Evolutionary conservation across 2,329 filamentous ascomycete species (phyloP), one percentile per base, ranked within the genome.

Genomic region (Arthrinium phaeospermum): DNA sequence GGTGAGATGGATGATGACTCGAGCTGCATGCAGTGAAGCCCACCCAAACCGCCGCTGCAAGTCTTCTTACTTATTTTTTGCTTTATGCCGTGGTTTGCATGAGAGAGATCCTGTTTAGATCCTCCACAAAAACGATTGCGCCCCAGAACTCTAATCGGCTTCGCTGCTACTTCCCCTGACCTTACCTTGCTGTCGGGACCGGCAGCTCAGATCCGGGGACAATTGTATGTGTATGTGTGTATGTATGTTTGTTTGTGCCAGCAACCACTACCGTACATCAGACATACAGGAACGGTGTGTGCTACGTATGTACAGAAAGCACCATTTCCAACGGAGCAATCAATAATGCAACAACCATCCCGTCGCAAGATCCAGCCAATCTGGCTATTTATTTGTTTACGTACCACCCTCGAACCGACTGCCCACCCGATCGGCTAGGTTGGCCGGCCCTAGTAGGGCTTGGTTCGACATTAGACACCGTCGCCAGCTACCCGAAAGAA

Each of bases 1-100:
- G 22, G 46, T 22, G 46, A 41, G 27, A 30, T 30, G 27, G 27
- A 30, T 30, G 27, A n/a, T 61, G 53, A 61, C 53, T 61, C 53
- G 53, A 61, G 53, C 53, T 61, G 53, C 53, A 61, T 37, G 53
- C 30, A 61, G 30, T 61, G 16, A 61, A 34, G 30, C 14, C 51
- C 46, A 49, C 46, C 46, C 46, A 49, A 49, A 49, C 46, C 46
- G 46, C 27, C 27, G 19, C 45, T 6, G 19, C 16, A 47, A 47
- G 45, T 19, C 27, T 30, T 30, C 27, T 30, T 30, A 19, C 5
- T 47, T n/a, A n/a, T 47, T 47, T 22, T 7, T 19, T 47, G 16
- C 14, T 22, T 8, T 49, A 49, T 49, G 51, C 30, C 7, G 53
- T 37, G 30, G 14, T 57, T 37, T 37, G 30, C 30, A 37, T 61